Percentiles rank a stretch among this genome's conserved stretches.
phyloP scores from a whole-genome alignment of 371 early-diverging fungal genomes.

The Lichtheimia ramosa region DNA sequence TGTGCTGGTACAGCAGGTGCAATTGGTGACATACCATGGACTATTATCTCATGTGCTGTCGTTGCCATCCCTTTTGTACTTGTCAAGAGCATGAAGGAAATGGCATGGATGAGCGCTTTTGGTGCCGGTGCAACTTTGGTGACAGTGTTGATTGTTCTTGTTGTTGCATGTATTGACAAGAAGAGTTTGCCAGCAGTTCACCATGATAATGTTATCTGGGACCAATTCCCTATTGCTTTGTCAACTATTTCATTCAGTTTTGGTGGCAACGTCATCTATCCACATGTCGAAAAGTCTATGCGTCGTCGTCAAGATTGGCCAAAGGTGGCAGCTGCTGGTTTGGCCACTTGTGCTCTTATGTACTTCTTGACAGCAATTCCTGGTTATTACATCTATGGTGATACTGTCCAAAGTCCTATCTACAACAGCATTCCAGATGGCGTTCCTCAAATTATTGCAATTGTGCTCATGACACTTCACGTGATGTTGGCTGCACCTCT shows the following conservation, averaged over 20 bases:
- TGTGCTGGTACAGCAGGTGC: slow-evolving; percentile 33
- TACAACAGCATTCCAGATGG: slow-evolving; percentile 71
- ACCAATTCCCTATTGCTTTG: slow-evolving; percentile 55
- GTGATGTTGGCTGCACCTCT: slow-evolving; percentile 81
- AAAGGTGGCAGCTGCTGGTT: slow-evolving; percentile 65
- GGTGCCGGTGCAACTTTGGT: slow-evolving; percentile 54
- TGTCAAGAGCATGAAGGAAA: slow-evolving; percentile 62
- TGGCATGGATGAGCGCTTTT: slow-evolving; percentile 61
- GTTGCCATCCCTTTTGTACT: slow-evolving; percentile 53
- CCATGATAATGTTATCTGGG: slow-evolving; percentile 46
- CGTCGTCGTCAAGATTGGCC: slow-evolving; percentile 71
- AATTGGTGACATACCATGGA: slow-evolving; percentile 52
- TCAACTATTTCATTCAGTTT: slow-evolving; percentile 75
- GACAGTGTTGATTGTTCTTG: slow-evolving; percentile 39
- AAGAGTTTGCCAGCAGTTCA: slow-evolving; percentile 12
- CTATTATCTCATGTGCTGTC: slow-evolving; percentile 58
- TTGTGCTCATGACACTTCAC: slow-evolving; percentile 77
- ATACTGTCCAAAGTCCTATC: slow-evolving; percentile 67
- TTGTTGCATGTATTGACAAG: slow-evolving; percentile 30
- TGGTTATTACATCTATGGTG: slow-evolving; percentile 84
- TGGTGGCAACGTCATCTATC: slow-evolving; percentile 81
- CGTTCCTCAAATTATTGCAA: slow-evolving; percentile 59
- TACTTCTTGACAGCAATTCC: slow-evolving; percentile 75
- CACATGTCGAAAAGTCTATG: slow-evolving; percentile 85
- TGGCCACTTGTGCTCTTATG: slow-evolving; percentile 69